phyloP scores from a whole-genome alignment of 2,329 filamentous ascomycete species.

The Talaromyces sp. region DNA sequence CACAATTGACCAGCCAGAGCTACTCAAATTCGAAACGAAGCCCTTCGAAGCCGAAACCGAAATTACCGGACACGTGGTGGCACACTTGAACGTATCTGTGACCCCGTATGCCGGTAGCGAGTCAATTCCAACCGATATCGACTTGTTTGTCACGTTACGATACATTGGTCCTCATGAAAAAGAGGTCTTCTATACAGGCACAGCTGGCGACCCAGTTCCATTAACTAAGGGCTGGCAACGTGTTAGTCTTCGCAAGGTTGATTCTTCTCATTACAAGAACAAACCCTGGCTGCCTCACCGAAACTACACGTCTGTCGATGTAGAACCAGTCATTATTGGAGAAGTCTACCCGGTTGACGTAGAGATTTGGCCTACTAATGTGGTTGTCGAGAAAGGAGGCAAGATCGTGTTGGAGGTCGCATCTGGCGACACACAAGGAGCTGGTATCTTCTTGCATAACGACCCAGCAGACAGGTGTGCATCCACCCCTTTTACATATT shows the following conservation, averaged over 20 bases:
- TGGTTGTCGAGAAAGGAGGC: slow-evolving; percentile 19
- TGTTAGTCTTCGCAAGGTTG: slow-evolving; percentile 45
- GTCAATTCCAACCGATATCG: slow-evolving; percentile 46
- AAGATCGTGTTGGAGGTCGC: slow-evolving; percentile 10
- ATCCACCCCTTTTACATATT: background rate
- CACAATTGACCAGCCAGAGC: slow-evolving; percentile 49
- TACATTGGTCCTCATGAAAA: slow-evolving; percentile 47
- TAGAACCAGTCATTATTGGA: slow-evolving; percentile 40
- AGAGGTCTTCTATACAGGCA: slow-evolving; percentile 53
- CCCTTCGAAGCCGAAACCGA: slow-evolving; percentile 61
- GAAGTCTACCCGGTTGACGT: slow-evolving; percentile 47
- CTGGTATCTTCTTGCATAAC: slow-evolving; percentile 48
- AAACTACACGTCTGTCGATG: slow-evolving; percentile 45
- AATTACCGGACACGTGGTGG: slow-evolving; percentile 63
- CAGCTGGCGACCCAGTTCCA: slow-evolving; percentile 51
- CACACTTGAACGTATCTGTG: slow-evolving; percentile 59
- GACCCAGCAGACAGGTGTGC: slow-evolving; percentile 29
- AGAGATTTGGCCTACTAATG: slow-evolving; percentile 29
- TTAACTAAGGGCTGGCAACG: slow-evolving; percentile 53
- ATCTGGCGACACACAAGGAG: slow-evolving; percentile 29
- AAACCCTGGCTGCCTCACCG: slow-evolving; percentile 42
- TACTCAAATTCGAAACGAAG: slow-evolving; percentile 54
- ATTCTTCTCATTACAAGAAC: slow-evolving; percentile 44
- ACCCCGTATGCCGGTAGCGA: slow-evolving; percentile 34
- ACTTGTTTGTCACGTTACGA: slow-evolving; percentile 53